Evolutionary conservation across 2,329 filamentous ascomycete species (phyloP).

Genomic region (Epichloe sp.): DNA sequence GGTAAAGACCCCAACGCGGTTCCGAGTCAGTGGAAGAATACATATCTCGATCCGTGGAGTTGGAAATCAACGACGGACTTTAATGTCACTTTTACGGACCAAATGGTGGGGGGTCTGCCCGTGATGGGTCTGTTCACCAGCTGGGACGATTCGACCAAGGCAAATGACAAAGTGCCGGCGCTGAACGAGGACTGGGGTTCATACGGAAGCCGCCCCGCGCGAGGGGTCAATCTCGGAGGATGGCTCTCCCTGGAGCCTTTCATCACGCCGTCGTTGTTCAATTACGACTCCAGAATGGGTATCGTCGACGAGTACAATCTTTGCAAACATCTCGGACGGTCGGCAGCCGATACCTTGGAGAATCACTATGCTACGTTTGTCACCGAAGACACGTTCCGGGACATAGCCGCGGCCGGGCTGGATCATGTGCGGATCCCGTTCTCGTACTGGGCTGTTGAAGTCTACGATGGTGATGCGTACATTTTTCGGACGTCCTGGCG

Average conservation of each 20-base stretch:
- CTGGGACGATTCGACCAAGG: conserved; percentile 71
- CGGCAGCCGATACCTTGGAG: conserved; percentile 60
- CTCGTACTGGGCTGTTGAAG: conserved; percentile 86
- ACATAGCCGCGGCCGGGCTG: conserved; percentile 76
- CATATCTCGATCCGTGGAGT: conserved; percentile 74
- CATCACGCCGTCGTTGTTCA: conserved; percentile 86
- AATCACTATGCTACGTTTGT: conserved; percentile 86
- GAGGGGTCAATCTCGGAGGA: conserved; percentile 85
- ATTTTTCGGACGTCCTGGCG: conserved; percentile 79
- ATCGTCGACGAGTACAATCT: conserved; percentile 87
- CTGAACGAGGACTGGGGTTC: conserved; percentile 62
- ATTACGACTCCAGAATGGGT: conserved; percentile 45
- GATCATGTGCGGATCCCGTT: conserved; percentile 96
- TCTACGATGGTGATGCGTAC: conserved; percentile 78
- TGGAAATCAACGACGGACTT: conserved; percentile 88
- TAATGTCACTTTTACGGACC: conserved; percentile 84
- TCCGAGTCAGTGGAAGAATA: conserved; percentile 55
- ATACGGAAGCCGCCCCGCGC: conserved; percentile 66
- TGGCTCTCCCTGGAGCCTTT: conserved; percentile 93
- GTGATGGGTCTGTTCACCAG: conserved; percentile 76
- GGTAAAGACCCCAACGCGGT: conserved; percentile 42
- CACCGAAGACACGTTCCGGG: conserved; percentile 67
- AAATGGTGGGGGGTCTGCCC: conserved; percentile 77
- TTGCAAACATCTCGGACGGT: conserved; percentile 52
- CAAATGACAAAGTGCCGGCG: conserved; percentile 69